Conservation (phyloP, 2,329 filamentous ascomycete genomes). For the Aspergillus ustus region DNA sequence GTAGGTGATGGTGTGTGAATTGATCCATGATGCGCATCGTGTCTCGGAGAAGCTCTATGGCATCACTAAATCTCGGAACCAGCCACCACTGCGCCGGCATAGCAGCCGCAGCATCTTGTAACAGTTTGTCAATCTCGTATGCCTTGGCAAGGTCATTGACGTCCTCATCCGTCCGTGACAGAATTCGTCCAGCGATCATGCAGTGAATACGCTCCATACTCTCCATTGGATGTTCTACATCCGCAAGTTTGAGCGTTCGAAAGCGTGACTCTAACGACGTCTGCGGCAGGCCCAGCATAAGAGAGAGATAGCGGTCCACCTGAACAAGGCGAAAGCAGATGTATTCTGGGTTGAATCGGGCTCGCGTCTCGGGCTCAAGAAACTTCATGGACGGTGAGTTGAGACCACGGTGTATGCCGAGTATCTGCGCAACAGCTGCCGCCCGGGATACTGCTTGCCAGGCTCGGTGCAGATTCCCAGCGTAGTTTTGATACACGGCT, state of each 20-base stretch:
- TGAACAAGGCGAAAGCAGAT: conserved; percentile 47
- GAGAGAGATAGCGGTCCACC: conserved; percentile 46
- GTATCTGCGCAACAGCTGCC: conserved; percentile 46
- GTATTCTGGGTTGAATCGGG: conserved; percentile 23
- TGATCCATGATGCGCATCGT: conserved; percentile 52
- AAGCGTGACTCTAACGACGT: conserved; percentile 25
- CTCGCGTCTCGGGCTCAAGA: conserved; percentile 34
- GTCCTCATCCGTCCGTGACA: conserved; percentile 52
- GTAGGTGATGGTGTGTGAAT: conserved; percentile 56
- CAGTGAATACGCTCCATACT: conserved; percentile 54
- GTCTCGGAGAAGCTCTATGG: conserved; percentile 33
- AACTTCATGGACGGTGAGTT: conserved; percentile 20
- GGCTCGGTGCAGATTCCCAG: conserved; percentile 47
- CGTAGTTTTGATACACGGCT: conserved; percentile 43
- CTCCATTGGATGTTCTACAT: conserved; percentile 37
- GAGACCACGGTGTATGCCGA: conserved; percentile 42
- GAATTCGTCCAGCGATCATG: conserved; percentile 51
- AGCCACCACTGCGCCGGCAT: conserved; percentile 58
- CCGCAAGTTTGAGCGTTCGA: not conserved
- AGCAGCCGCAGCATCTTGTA: conserved; percentile 49
- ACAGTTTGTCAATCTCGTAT: conserved; percentile 51
- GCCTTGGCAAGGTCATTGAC: conserved; percentile 45
- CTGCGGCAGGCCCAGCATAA: conserved; percentile 50
- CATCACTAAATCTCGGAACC: conserved; percentile 26
- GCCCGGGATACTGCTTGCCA: conserved; percentile 49